Evolutionary conservation across 176 grass and related monocot species (phyloP).

Genomic region (Pontederia paniculata): DNA sequence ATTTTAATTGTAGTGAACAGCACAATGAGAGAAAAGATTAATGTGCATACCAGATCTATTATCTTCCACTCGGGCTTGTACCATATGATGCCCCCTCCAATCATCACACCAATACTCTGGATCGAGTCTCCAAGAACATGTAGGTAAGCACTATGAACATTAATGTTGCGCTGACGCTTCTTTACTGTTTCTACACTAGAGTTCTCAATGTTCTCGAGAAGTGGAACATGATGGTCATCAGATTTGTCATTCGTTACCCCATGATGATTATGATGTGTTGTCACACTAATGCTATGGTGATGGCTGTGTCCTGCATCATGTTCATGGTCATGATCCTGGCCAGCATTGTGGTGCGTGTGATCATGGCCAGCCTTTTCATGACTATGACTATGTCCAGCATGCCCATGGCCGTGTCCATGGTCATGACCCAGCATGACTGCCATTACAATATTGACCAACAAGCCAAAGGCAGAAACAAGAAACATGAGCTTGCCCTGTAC

Average conservation of each 20-base stretch:
- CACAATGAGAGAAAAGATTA: slow-evolving; percentile 11
- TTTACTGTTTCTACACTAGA: too few species aligned
- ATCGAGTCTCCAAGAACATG: slow-evolving; percentile 13
- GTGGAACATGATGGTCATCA: neutral
- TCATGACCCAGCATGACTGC: slow-evolving; percentile 13
- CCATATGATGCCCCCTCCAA: slow-evolving; percentile 9
- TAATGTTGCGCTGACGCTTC: slow-evolving; percentile 7
- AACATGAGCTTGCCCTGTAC: slow-evolving; percentile 8
- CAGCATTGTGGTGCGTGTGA: neutral
- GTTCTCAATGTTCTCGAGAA: neutral
- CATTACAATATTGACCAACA: slow-evolving; percentile 12
- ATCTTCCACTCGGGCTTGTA: slow-evolving; percentile 13
- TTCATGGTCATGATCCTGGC: neutral
- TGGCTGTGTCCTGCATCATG: neutral
- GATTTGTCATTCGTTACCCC: neutral
- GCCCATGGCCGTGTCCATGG: neutral
- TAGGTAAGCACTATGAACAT: slow-evolving; percentile 13
- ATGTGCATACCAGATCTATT: slow-evolving; percentile 5
- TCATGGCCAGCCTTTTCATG: neutral
- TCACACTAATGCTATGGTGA: neutral
- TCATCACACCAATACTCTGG: slow-evolving; percentile 14
- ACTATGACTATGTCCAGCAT: neutral
- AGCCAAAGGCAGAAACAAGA: slow-evolving; percentile 8
- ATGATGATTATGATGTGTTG: slow-evolving; percentile 8
- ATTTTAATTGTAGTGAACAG: slow-evolving; percentile 14